Percentiles rank a stretch among this genome's conserved stretches.
These are phyloP conservation scores for Dichomitus squalens DNA, from an alignment of 1,284 basidiomycete genomes.

Conservation along the genomic window DNA sequence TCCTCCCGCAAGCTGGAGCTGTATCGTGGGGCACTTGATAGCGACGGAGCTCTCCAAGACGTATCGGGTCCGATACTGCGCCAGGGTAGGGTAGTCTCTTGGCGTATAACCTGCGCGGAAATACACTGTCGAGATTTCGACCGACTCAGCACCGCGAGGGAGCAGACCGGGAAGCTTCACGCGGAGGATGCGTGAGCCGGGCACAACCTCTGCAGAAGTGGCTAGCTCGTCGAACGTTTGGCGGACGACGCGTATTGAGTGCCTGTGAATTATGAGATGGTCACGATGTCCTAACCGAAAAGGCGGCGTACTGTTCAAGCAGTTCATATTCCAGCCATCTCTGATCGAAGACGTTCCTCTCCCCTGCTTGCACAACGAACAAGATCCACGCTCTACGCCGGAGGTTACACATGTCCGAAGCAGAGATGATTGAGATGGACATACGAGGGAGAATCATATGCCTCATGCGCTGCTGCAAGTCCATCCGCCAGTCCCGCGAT, in stretches of 20 bases:
- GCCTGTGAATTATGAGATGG: conserved; percentile 42
- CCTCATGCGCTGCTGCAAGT: conserved; percentile 78
- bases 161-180: conserved; percentile 36
- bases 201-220: conserved; percentile 42
- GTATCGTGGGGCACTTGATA: conserved; percentile 92
- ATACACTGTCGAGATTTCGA: conserved; percentile 37
- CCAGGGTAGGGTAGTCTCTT: conserved; percentile 69
- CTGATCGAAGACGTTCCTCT: conserved; percentile 98
- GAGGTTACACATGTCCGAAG: not conserved
- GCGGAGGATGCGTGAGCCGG: conserved; percentile 26
- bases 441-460: conserved; percentile 65
- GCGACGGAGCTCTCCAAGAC: conserved; percentile 79
- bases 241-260: conserved; percentile 73
- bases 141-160: conserved; percentile 18
- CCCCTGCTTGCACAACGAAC: conserved; percentile 88
- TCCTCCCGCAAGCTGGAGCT: conserved; percentile 91
- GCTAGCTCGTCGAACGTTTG: conserved; percentile 76
- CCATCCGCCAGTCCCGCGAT: conserved; percentile 74
- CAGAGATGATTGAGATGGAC: conserved; percentile 11
- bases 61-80: conserved; percentile 73
- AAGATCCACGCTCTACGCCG: conserved; percentile 68
- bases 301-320: conserved; percentile 59
- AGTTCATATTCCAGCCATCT: conserved; percentile 87
- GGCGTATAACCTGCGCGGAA: conserved; percentile 76
- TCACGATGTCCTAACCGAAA: not conserved